A percentile compares a stretch with the other conserved stretches of the same genome.
phyloP scores from a whole-genome alignment of 495 filamentous ascomycete species.

The Annulohypoxylon bovei region DNA sequence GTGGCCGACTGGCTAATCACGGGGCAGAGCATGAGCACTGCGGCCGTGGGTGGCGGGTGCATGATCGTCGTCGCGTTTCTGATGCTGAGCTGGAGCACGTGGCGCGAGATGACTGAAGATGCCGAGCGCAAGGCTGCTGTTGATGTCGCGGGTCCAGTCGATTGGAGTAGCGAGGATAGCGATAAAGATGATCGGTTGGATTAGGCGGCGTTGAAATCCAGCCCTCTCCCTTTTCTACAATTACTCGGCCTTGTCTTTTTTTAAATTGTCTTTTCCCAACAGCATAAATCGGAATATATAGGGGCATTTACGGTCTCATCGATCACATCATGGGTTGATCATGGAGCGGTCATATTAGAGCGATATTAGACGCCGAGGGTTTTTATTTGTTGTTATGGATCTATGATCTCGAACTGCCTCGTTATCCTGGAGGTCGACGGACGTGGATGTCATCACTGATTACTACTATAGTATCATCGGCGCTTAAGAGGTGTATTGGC shows the following conservation, averaged over 20 bases:
- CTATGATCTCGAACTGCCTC: conserved; percentile 2
- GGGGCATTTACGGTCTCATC: background rate
- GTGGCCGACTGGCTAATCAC: conserved; percentile 88
- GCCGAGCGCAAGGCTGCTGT: conserved; percentile 50
- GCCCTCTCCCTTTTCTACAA: background rate
- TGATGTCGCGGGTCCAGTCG: conserved; percentile 15
- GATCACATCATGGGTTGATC: background rate
- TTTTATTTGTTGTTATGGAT: conserved; percentile 4
- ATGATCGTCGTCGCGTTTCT: conserved; percentile 88
- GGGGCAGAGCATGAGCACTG: conserved; percentile 74
- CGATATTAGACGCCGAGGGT: conserved; percentile 15
- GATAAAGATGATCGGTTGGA: conserved; percentile 38
- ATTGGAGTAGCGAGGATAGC: conserved; percentile 43
- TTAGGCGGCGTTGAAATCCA: background rate
- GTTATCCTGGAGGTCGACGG: conserved; percentile 3
- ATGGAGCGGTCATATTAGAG: background rate
- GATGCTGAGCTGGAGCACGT: conserved; percentile 89
- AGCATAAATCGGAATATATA: background rate
- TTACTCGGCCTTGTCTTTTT: background rate
- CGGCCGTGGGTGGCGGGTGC: conserved; percentile 82
- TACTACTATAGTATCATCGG: background rate
- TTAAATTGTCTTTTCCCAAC: background rate
- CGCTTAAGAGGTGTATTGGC: background rate
- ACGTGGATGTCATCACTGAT: background rate
- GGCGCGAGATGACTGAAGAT: conserved; percentile 90